Evolutionary conservation across 2,329 filamentous ascomycete species (phyloP).

Genomic region (Aspergillus sp.): DNA sequence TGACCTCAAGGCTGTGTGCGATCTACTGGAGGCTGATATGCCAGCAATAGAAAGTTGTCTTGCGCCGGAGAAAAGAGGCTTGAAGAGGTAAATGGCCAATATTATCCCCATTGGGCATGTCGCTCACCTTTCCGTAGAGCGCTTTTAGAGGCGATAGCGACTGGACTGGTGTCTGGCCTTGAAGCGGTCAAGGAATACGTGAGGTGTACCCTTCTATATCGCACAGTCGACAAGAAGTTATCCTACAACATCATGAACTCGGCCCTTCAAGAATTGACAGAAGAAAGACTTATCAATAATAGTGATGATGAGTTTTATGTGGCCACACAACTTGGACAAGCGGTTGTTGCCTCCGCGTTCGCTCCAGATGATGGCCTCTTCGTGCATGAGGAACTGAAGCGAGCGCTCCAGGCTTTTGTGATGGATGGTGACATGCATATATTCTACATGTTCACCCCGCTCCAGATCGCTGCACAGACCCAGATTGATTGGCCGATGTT

Average conservation of each 20-base stretch:
- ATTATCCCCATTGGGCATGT: background rate
- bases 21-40: conserved; percentile 70
- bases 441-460: conserved; percentile 73
- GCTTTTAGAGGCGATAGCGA: conserved; percentile 68
- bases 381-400: conserved; percentile 66
- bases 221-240: conserved; percentile 52
- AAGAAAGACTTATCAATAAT: conserved; percentile 55
- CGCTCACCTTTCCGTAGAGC: conserved; percentile 50
- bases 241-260: conserved; percentile 57
- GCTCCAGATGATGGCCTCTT: conserved; percentile 75
- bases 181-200: conserved; percentile 69
- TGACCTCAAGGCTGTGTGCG: conserved; percentile 68
- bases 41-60: conserved; percentile 70
- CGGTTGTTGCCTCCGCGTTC: conserved; percentile 70
- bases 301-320: conserved; percentile 55
- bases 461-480: conserved; percentile 52
- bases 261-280: conserved; percentile 59
- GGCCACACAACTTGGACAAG: conserved; percentile 66
- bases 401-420: conserved; percentile 70
- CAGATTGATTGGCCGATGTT: conserved; percentile 72
- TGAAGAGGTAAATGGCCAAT: conserved; percentile 57
- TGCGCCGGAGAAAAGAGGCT: conserved; percentile 64
- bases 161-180: conserved; percentile 64
- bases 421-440: conserved; percentile 81
- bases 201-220: conserved; percentile 64